Evolutionary conservation across 495 filamentous ascomycete genomes (phyloP).

Genomic region (Xylaria castorea): DNA sequence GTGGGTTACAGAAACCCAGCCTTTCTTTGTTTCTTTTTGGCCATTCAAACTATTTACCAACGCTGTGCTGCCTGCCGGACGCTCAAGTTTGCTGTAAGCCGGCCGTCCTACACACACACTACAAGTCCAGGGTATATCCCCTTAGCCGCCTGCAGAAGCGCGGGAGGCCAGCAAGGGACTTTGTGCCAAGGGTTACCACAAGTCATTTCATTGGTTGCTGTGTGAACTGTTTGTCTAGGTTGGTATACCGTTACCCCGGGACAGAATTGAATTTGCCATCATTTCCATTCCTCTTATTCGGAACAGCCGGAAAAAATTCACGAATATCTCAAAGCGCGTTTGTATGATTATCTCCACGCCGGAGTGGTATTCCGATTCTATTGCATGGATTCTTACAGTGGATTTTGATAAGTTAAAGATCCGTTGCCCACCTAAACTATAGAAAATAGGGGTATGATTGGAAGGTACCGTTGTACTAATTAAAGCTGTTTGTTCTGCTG

Average conservation of each 20-base stretch:
- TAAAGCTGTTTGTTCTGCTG: not conserved
- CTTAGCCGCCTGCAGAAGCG: too few relatives aligned
- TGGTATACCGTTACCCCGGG: not conserved
- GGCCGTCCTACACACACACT: too few relatives aligned
- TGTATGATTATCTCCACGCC: not conserved
- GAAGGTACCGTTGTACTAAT: not conserved
- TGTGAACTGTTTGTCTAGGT: not conserved
- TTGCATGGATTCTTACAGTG: not conserved
- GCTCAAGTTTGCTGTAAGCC: too few relatives aligned
- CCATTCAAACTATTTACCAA: too few relatives aligned
- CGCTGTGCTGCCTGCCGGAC: too few relatives aligned
- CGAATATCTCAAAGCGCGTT: not conserved
- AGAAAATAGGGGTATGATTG: too few relatives aligned
- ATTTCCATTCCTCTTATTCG: not conserved
- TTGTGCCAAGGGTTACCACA: not conserved
- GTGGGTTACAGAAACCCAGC: too few relatives aligned
- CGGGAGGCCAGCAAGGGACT: not conserved
- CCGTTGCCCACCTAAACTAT: not conserved
- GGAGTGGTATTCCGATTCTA: not conserved
- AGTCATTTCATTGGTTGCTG: not conserved
- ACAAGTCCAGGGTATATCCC: too few relatives aligned
- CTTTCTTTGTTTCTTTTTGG: too few relatives aligned
- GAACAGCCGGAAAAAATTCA: not conserved
- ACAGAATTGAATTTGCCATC: not conserved
- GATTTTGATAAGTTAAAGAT: not conserved